Evolutionary conservation across 306 rosid species (phyloP), one percentile per base, ranked within the genome.

Genomic region (Vicia faba): DNA sequence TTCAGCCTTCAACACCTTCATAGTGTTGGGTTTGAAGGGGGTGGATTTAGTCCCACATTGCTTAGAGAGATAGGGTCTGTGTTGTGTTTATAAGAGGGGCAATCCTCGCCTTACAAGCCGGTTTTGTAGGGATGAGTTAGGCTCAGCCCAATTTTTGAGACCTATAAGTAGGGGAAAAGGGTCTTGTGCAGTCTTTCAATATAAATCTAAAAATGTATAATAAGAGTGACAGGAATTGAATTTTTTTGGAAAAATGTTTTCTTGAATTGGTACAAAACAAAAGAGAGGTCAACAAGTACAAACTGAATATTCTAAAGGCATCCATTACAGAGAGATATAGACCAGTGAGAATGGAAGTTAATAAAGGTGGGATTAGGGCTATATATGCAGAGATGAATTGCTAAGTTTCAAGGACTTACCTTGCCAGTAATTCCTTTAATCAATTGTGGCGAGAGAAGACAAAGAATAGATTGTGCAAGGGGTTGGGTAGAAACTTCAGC

Each of bases 401-500:
- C 60, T 59, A 54, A 33, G 73, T 70, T 58, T 41, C 38, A 54
- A 61, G 35, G 61, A 88, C 97, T 79, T 82, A 95, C 99, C 0
- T 82, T 74, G 45, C 75, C 87, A 55, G 95, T 95, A 70, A 91
- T 88, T 77, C 99, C 99, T 58, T 74, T 82, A 28, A 85, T 80
- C 87, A 91, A 76, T 60, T 85, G 95, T 0, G 97, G 96, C 8
- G 91, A 82, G 65, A 91, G 87, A 45, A 88, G 77, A 41, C 20
- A 60, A 8, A 90, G 91, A 82, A 95, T 88, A 46, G 92, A 84
- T 54, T 91, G 99, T 1, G 97, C 99, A 76, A 95, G 96, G 64
- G 92, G 84, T 78, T 86, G 86, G 12, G 87, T 78, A 44, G 92
- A 81, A 79, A 95, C 78, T 86, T 95, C 99, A 73, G 96, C 90